Percentiles rank a stretch among this genome's conserved stretches.
Evolutionary conservation across 177 flowering plant species (phyloP).

Genomic region (Telopea speciosissima): DNA sequence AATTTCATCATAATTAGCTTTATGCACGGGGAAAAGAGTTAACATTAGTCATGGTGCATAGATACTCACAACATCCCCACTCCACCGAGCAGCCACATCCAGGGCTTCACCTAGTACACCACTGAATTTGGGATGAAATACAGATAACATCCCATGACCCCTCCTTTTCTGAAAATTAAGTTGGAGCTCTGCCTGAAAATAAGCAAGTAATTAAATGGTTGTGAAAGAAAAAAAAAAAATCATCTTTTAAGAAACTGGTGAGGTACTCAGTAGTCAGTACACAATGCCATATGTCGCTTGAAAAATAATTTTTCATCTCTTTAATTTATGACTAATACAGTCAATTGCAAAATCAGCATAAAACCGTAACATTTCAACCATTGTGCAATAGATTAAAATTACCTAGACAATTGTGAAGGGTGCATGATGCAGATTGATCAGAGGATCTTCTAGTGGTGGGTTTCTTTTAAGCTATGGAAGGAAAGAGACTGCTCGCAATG

Average conservation of each 20-base stretch:
- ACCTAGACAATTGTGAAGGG: neutral
- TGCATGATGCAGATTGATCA: neutral
- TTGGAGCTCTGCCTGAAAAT: conserved; percentile 86
- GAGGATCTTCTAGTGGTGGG: no score
- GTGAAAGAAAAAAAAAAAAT: neutral
- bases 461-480: no score
- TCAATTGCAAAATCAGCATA: neutral
- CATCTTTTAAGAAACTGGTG: neutral
- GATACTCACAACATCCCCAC: conserved; percentile 95
- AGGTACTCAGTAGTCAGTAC: no score
- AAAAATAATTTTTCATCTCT: neutral
- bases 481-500: no score
- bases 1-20: neutral
- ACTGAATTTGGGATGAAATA: conserved; percentile 91
- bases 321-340: neutral
- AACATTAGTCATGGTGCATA: neutral
- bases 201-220: conserved; percentile 7
- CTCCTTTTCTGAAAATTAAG: conserved; percentile 90
- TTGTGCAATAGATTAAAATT: no score
- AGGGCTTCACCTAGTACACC: conserved; percentile 93
- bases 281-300: neutral
- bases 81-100: conserved; percentile 98
- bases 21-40: neutral
- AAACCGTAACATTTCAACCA: no score
- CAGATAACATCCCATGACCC: conserved; percentile 84